Percentiles rank a stretch among this genome's conserved stretches.
Evolutionary conservation across 805 yeast species (phyloP).

Genomic region (Cyberlindnera euphorbiae): DNA sequence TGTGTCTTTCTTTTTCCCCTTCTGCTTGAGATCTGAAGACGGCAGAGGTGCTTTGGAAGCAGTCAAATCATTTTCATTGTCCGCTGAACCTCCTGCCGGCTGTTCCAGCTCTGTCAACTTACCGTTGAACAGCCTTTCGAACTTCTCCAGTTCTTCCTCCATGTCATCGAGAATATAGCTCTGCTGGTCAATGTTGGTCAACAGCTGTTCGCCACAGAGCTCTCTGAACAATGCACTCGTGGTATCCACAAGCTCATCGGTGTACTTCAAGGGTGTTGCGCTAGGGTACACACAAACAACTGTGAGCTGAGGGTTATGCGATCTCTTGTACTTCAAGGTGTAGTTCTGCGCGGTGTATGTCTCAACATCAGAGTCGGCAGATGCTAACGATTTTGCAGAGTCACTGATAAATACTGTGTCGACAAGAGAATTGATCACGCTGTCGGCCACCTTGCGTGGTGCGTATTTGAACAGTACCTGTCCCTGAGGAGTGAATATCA

Average conservation of each 20-base stretch:
- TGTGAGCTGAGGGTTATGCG: conserved; percentile 39
- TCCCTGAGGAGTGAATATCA: conserved; percentile 49
- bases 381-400: conserved; percentile 20
- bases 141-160: conserved; percentile 33
- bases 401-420: conserved; percentile 44
- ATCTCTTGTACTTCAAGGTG: conserved; percentile 41
- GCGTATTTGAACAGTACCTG: conserved; percentile 45
- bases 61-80: neutral
- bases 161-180: conserved; percentile 26
- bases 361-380: conserved; percentile 21
- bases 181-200: conserved; percentile 26
- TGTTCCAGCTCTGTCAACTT: conserved; percentile 28
- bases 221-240: conserved; percentile 28
- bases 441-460: conserved; percentile 34
- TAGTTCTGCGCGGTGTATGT: conserved; percentile 33
- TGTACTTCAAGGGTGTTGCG: conserved; percentile 29
- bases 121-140: conserved; percentile 32
- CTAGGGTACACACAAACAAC: conserved; percentile 40
- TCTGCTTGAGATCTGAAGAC: conserved; percentile 3
- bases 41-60: too few species aligned
- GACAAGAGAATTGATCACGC: conserved; percentile 43
- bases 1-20: conserved; percentile 12
- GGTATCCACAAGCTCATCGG: conserved; percentile 31
- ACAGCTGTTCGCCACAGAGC: conserved; percentile 25
- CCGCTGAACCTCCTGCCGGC: neutral